Evolutionary conservation across 2,329 filamentous ascomycete genomes (phyloP).

Genomic region (Cordyceps tenuipes): DNA sequence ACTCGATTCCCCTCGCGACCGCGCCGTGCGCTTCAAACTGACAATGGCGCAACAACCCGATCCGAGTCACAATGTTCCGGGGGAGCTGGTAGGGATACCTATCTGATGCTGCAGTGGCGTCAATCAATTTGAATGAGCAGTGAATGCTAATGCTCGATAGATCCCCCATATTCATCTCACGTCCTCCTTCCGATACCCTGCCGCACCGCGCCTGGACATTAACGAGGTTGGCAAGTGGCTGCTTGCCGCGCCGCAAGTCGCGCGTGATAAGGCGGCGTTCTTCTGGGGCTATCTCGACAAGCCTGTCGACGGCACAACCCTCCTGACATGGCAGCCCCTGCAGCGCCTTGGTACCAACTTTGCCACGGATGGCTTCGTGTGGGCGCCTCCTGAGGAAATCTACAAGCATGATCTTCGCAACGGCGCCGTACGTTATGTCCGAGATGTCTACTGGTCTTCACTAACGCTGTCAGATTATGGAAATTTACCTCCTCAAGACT

Average conservation of each 20-base stretch:
- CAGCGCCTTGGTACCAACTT: conserved; percentile 63
- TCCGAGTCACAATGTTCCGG: conserved; percentile 34
- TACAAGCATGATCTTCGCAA: conserved; percentile 65
- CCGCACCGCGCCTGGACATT: conserved; percentile 60
- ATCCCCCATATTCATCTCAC: conserved; percentile 85
- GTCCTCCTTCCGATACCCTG: conserved; percentile 73
- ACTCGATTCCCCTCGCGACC: neutral
- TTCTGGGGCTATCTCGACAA: conserved; percentile 87
- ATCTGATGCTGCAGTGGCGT: neutral
- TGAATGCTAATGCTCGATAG: conserved; percentile 34
- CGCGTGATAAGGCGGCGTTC: conserved; percentile 77
- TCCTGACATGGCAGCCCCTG: conserved; percentile 83
- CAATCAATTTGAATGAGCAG: neutral
- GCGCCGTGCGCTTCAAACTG: neutral
- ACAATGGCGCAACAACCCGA: conserved; percentile 31
- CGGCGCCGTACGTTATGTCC: conserved; percentile 39
- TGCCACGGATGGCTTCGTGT: conserved; percentile 87
- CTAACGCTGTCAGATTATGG: conserved; percentile 56
- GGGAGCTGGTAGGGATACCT: conserved; percentile 30
- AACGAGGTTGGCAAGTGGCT: conserved; percentile 78
- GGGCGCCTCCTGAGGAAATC: conserved; percentile 72
- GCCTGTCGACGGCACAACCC: conserved; percentile 71
- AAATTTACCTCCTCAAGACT: conserved; percentile 74
- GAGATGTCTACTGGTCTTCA: neutral
- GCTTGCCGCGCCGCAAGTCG: conserved; percentile 73